phyloP scores from a whole-genome alignment of 2,329 filamentous ascomycete species.

The Juglanconis sp. region DNA sequence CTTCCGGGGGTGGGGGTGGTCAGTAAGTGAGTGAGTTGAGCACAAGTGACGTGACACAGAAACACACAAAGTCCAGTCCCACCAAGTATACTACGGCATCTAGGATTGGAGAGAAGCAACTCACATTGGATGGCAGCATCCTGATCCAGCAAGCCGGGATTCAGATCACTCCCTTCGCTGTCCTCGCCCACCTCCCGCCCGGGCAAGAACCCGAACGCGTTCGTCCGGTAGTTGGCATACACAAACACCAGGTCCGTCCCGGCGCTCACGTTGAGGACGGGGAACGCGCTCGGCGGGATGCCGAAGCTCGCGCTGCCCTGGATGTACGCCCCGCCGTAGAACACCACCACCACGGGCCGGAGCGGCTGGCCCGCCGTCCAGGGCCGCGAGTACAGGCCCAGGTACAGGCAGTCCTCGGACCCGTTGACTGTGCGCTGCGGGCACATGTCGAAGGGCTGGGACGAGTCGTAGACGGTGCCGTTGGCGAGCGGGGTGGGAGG shows the following conservation, averaged over 20 bases:
- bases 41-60: too few species aligned
- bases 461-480: slow-evolving; percentile 49
- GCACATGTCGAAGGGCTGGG: slow-evolving; percentile 55
- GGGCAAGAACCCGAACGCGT: slow-evolving; percentile 54
- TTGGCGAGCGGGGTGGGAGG: slow-evolving; percentile 45
- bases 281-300: slow-evolving; percentile 55
- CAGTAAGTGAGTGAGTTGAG: neutral
- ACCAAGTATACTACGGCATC: too few species aligned
- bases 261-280: slow-evolving; percentile 52
- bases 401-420: slow-evolving; percentile 59
- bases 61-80: too few species aligned
- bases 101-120: neutral
- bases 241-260: slow-evolving; percentile 45
- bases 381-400: slow-evolving; percentile 57
- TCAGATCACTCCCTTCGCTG: slow-evolving; percentile 41
- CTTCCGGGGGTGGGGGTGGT: neutral
- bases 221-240: slow-evolving; percentile 52
- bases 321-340: slow-evolving; percentile 61
- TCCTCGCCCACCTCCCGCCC: slow-evolving; percentile 44
- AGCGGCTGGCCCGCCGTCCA: slow-evolving; percentile 44
- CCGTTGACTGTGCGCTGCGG: slow-evolving; percentile 55
- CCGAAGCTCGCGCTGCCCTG: slow-evolving; percentile 52
- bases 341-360: slow-evolving; percentile 57
- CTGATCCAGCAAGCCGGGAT: slow-evolving; percentile 50
- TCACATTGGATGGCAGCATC: slow-evolving; percentile 43